Evolutionary conservation across 345 rosid species (phyloP), one percentile per base, ranked within the genome.

Genomic region (Eucalyptus rudis): DNA sequence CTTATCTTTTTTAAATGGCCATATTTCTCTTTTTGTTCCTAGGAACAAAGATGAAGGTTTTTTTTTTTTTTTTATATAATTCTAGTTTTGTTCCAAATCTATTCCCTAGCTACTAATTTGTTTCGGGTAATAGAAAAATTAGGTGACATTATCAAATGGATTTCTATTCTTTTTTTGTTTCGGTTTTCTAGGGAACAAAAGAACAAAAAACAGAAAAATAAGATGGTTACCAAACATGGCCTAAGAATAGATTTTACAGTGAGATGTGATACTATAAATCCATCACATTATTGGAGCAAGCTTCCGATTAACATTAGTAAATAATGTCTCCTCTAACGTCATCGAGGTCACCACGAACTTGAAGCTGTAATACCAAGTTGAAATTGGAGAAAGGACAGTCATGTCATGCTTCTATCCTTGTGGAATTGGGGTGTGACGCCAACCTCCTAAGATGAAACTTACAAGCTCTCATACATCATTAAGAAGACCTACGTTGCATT

Each of bases 81-180:
- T 58, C 29, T 58, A 0, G 6, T 0, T 58, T 25, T 58, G 7
- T 58, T 25, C 64, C 7, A 58, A 58, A 58, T 58, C 13, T 58
- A 58, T 58, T 24, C 1, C 5, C 13, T 8, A 0, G 3, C 14
- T 10, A 58, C 27, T 25, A 5, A 58, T 58, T 0, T 58, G 0
- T 58, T 58, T 25, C 1, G 0, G 3, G n/a, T 10, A 58, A 58
- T 58, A 6, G 29, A 58, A 25, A 58, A 58, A 58, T 25, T 0
- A 58, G 29, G 4, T 25, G n/a, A 25, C 0, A 5, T 58, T 58
- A 58, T 25, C n/a, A 58, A 25, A 58, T 58, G 2, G 2, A 58
- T 58, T 24, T 25, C 0, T 58, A 4, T 7, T 43, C 5, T 58
- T 58, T 24, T 25, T 25, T 7, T 7, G 22, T 17, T 51, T 2